Percentiles rank a stretch among this genome's conserved stretches.
Conservation (phyloP, 179 eudicot genomes). For the Drosera spatulata region DNA sequence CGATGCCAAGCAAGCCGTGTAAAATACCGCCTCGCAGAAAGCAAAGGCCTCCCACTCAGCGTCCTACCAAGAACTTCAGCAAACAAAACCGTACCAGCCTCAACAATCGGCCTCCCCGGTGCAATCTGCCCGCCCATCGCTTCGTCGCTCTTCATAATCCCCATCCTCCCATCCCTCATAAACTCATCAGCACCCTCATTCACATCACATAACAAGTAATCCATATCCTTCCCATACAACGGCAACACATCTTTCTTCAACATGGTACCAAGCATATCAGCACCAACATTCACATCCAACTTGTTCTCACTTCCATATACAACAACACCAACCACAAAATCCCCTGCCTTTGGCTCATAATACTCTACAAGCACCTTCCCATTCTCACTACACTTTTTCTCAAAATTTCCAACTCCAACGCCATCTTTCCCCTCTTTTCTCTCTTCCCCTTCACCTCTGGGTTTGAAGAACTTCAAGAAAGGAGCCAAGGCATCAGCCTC, state of each 20-base stretch:
- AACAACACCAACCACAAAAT: slow-evolving; percentile 84
- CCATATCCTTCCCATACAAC: slow-evolving; percentile 72
- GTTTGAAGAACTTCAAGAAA: slow-evolving; percentile 56
- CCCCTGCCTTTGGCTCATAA: slow-evolving; percentile 88
- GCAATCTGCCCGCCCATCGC: slow-evolving; percentile 30
- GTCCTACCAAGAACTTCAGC: slow-evolving; percentile 97
- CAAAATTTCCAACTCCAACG: not conserved
- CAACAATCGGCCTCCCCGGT: slow-evolving; percentile 74
- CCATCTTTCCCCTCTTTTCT: slow-evolving; percentile 8
- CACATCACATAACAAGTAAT: slow-evolving; percentile 58
- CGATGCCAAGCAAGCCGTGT: slow-evolving; percentile 89
- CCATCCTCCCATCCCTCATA: slow-evolving; percentile 69
- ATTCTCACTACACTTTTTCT: slow-evolving; percentile 3
- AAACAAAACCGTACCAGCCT: slow-evolving; percentile 77
- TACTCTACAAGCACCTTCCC: slow-evolving; percentile 54
- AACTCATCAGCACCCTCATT: slow-evolving; percentile 57
- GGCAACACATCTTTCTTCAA: slow-evolving; percentile 90
- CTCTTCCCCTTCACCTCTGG: slow-evolving; percentile 20
- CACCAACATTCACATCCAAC: slow-evolving; percentile 88
- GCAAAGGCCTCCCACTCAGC: slow-evolving; percentile 86
- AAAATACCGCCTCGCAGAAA: slow-evolving; percentile 63
- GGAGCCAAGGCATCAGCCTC: slow-evolving; percentile 60
- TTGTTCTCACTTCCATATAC: slow-evolving; percentile 85
- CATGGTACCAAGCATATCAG: slow-evolving; percentile 82
- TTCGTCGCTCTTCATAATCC: slow-evolving; percentile 52